A percentile compares a stretch with the other conserved stretches of the same genome.
These are phyloP conservation scores for Penicillium thymicola DNA, from an alignment of 2,329 filamentous ascomycete genomes.

Conservation along the genomic window DNA sequence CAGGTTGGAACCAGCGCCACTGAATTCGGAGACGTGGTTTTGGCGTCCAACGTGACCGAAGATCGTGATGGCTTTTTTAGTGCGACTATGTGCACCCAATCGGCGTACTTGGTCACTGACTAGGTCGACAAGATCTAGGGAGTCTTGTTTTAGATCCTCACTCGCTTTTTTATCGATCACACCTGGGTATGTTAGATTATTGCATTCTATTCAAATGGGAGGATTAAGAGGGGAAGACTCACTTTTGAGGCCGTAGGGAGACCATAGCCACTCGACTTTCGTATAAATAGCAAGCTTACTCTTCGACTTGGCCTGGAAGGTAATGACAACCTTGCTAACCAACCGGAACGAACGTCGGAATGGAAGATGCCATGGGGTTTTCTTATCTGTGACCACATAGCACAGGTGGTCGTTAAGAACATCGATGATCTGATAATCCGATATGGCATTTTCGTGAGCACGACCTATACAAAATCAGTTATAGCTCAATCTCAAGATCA, in stretches of 20 bases:
- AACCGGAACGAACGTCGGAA: slow-evolving; percentile 74
- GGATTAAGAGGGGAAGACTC: slow-evolving; percentile 17
- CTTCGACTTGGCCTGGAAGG: slow-evolving; percentile 84
- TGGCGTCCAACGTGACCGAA: slow-evolving; percentile 49
- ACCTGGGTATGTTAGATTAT: slow-evolving; percentile 25
- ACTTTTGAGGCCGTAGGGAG: slow-evolving; percentile 52
- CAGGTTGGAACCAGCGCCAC: slow-evolving; percentile 30
- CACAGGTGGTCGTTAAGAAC: slow-evolving; percentile 72
- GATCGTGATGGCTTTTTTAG: slow-evolving; percentile 48
- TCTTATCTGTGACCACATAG: slow-evolving; percentile 64
- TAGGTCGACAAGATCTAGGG: slow-evolving; percentile 50
- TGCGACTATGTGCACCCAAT: slow-evolving; percentile 46
- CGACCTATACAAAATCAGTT: slow-evolving; percentile 33
- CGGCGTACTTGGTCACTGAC: slow-evolving; percentile 48
- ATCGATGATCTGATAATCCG: slow-evolving; percentile 84
- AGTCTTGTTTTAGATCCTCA: slow-evolving; percentile 58
- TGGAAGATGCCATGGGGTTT: slow-evolving; percentile 78
- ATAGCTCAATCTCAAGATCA: background rate
- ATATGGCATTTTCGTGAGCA: slow-evolving; percentile 60
- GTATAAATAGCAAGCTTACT: slow-evolving; percentile 88
- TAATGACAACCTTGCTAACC: slow-evolving; percentile 88
- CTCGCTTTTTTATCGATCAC: slow-evolving; percentile 65
- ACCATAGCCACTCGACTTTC: slow-evolving; percentile 79
- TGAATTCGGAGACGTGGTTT: slow-evolving; percentile 40
- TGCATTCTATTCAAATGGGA: background rate